Evolutionary conservation across 2,329 filamentous ascomycete genomes (phyloP), one percentile per base, ranked within the genome.

Genomic region (Zymoseptoria crescenta): DNA sequence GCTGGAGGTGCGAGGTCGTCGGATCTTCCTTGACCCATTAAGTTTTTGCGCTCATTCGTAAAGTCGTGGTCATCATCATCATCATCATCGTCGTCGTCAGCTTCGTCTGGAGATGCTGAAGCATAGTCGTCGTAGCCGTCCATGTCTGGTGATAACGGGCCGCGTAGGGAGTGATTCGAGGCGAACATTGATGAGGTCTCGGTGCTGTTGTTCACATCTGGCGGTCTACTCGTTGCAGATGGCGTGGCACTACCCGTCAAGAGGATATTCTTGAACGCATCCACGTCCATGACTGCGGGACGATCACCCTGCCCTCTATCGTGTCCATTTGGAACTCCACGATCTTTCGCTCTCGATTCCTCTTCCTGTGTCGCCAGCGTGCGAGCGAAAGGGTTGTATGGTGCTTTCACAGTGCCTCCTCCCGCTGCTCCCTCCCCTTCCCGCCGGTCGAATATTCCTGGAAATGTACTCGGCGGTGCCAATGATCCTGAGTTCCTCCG

Each of bases 181-280:
- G 86, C 82, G 62, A 80, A 79, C 5, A 82, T 75, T 3, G 82
- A 83, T 24, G 81, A 81, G 13, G 79, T 75, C 67, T 85, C 81
- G 35, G 81, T 81, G 57, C 74, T 77, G 68, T 78, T 83, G 54
- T 76, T 77, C 54, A 75, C 78, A 45, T 69, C 67, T 20, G 60
- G 65, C 51, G 59, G 51, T 57, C 35, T 27, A 58, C 24, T 21
- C 8, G 64, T 59, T 10, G 66, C 61, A 16, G 67, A 62, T 28
- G 70, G 66, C 13, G 61, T 56, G 49, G 82, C 72, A 67, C 84
- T 82, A 13, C 88, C 89, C 0, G 87, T 92, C 75, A 93, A 77
- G 50, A 93, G 78, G 59, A 94, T 75, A 59, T 87, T 81, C 69
- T 84, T 85, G 73, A 93, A 93, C 0, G 88, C 85, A 69, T 89